These are phyloP conservation scores for Elongisporangium anandrum DNA, from an alignment of 352 stramenopile genomes.

Conservation along the genomic window DNA sequence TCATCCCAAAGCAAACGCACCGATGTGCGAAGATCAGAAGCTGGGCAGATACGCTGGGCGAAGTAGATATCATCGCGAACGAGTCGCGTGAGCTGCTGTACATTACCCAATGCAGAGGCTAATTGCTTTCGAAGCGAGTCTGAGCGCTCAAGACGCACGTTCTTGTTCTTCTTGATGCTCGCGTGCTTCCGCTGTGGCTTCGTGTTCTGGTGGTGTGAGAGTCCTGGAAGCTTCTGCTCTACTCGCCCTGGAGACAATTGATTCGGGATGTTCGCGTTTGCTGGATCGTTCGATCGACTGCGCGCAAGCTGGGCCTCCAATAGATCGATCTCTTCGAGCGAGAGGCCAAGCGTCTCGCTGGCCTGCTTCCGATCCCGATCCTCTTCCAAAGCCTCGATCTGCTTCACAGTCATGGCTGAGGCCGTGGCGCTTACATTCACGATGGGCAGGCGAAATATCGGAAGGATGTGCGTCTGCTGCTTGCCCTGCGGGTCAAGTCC, in stretches of 20 bases:
- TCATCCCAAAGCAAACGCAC: constrained; percentile 7
- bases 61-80: constrained; percentile 73
- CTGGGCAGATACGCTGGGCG: constrained; percentile 65
- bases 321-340: constrained; percentile 58
- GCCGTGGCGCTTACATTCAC: constrained; percentile 48
- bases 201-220: constrained; percentile 6
- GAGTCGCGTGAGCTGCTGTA: constrained; percentile 61
- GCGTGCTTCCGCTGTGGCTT: constrained; percentile 8
- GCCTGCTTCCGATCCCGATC: constrained; percentile 51
- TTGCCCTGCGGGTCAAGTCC: constrained; percentile 29
- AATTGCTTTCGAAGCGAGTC: constrained; percentile 48
- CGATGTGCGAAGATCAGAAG: constrained; percentile 53
- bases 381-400: constrained; percentile 41
- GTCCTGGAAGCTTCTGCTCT: constrained; percentile 12
- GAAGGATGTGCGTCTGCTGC: constrained; percentile 44
- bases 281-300: background rate
- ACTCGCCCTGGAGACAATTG: constrained; percentile 7
- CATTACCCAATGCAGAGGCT: constrained; percentile 43
- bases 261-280: constrained; percentile 1
- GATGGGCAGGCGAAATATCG: constrained; percentile 62
- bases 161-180: constrained; percentile 12
- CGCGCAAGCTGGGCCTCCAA: constrained; percentile 44
- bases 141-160: constrained; percentile 7
- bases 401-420: constrained; percentile 24
- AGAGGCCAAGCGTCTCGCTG: constrained; percentile 59